phyloP scores from a whole-genome alignment of 2,329 filamentous ascomycete species.

The Phyllosticta ampelicida region DNA sequence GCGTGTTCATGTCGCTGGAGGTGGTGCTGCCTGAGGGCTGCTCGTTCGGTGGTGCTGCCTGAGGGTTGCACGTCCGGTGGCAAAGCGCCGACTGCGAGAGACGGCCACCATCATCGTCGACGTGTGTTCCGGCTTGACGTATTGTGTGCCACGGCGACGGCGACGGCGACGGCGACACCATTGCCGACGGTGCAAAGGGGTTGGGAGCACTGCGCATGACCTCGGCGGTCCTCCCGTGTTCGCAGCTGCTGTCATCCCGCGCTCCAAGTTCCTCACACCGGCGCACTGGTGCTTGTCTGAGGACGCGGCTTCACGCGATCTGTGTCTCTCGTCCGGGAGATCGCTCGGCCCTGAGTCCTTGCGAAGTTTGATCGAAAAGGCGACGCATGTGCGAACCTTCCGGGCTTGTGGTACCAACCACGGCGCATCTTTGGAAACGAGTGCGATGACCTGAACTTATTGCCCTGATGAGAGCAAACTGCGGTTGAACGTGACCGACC shows the following conservation, averaged over 20 bases:
- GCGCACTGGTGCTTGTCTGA: not conserved
- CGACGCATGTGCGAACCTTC: not conserved
- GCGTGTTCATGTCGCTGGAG: not conserved
- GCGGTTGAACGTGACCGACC: not conserved
- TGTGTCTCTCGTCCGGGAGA: not conserved
- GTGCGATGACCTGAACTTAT: not conserved
- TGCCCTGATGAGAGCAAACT: not conserved
- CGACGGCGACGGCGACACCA: no score
- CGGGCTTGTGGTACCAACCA: not conserved
- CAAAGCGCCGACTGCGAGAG: not conserved
- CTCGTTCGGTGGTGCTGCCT: not conserved
- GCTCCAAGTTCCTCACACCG: not conserved
- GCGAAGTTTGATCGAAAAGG: not conserved
- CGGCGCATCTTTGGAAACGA: not conserved
- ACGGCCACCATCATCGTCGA: not conserved
- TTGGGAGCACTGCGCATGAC: not conserved
- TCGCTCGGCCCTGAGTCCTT: not conserved
- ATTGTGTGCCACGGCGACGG: not conserved
- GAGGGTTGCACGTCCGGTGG: not conserved
- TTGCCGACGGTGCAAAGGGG: not conserved
- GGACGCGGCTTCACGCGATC: not conserved
- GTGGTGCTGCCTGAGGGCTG: not conserved
- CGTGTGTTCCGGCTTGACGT: not conserved
- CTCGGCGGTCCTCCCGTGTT: not conserved
- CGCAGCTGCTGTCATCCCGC: not conserved